Conservation (phyloP, 2,329 filamentous ascomycete species). For the Trichoderma aggressivum region DNA sequence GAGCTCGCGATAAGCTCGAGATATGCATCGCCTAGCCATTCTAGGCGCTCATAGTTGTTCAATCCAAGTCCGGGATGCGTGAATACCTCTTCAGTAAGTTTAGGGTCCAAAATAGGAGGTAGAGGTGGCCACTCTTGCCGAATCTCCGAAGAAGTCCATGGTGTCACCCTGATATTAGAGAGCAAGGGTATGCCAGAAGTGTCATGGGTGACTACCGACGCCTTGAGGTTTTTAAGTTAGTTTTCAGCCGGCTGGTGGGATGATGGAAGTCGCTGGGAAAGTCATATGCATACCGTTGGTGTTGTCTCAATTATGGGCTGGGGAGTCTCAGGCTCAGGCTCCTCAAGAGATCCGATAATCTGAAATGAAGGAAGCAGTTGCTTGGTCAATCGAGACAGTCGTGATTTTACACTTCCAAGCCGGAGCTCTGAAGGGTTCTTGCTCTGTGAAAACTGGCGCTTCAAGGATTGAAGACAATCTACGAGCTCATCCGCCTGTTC, state of each 20-base stretch:
- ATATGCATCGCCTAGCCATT: slow-evolving; percentile 87
- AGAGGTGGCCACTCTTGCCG: slow-evolving; percentile 51
- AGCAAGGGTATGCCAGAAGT: slow-evolving; percentile 2
- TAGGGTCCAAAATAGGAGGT: slow-evolving; percentile 57
- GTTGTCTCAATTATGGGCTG: neutral
- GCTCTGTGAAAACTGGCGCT: slow-evolving; percentile 25
- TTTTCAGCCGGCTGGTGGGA: neutral
- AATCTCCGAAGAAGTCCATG: slow-evolving; percentile 52
- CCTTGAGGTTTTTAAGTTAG: neutral
- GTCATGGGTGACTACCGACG: neutral
- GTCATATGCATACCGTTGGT: neutral
- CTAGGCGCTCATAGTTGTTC: slow-evolving; percentile 70
- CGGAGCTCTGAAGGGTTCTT: neutral
- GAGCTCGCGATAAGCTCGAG: slow-evolving; percentile 73
- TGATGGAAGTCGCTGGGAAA: neutral
- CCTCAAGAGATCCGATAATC: slow-evolving; percentile 2
- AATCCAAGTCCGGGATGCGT: slow-evolving; percentile 56
- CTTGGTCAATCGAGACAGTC: slow-evolving; percentile 23
- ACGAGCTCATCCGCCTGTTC: slow-evolving; percentile 37
- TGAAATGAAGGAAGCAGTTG: slow-evolving; percentile 30
- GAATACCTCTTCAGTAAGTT: slow-evolving; percentile 61
- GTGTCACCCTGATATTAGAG: slow-evolving; percentile 32
- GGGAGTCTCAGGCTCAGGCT: neutral
- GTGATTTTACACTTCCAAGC: slow-evolving; percentile 17
- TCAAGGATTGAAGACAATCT: slow-evolving; percentile 37